Evolutionary conservation across 441 rosid genomes (phyloP), one percentile per base, ranked within the genome.

Genomic region (Arabidopsis lyrata): DNA sequence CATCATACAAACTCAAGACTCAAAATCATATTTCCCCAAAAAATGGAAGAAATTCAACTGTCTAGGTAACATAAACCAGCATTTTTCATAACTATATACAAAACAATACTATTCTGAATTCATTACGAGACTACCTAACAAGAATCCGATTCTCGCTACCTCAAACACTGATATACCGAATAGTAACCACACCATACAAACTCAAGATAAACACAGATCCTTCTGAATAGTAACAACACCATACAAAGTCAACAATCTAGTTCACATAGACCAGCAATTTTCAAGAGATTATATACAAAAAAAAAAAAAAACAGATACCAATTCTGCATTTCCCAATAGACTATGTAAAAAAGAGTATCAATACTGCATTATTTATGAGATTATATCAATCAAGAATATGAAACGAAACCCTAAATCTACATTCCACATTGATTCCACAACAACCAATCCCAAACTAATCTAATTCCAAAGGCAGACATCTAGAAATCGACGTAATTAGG

Each of bases 321-420:
- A 47, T 47, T 47, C 68, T 15, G 15, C 15, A 6, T 2, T 7
- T 29, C 1, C 6, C 9, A 60, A 27, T 16, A 20, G 34, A 29
- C 8, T 54, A 3, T 54, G 5, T 14, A 2, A n/a, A 35, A 16
- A 34, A 2, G 5, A 54, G 4, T 1, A 57, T n/a, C 27, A 47
- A 32, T 47, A 15, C 42, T 15, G 5, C 8, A 65, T 11, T 13
- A 1, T 6, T 29, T 9, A 27, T 8, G 5, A 8, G 22, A 44
- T 62, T 27, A 27, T 29, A 8, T 4, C 24, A 1, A 62, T 0
- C 24, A 42, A 24, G 9, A 27, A 7, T 9, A 4, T n/a, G 5
- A 3, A 6, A 66, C 10, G 58, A 66, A 74, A 53, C 70, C 79
- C 66, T 76, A 69, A 54, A 69, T 68, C 70, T 55, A 44, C 22